Evolutionary conservation across 1,139 yeast species (phyloP), one percentile per base, ranked within the genome.

Genomic region (Yarrowia galli): DNA sequence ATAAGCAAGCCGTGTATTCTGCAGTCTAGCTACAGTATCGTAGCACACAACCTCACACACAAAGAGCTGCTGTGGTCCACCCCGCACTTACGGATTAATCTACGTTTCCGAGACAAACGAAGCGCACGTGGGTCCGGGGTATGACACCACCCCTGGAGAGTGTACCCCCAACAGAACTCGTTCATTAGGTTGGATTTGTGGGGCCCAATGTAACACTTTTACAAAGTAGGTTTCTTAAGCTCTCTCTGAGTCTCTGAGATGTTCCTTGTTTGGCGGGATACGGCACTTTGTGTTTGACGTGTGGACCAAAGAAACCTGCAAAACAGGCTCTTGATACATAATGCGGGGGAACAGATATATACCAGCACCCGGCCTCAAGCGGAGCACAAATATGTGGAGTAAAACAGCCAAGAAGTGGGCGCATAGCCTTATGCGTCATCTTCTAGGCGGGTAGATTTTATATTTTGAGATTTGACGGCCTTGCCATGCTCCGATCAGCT

Each of bases 341-440:
- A 22, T 53, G 60, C 45, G 60, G 60, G 60, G 60, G 32, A 28
- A 13, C n/a, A 36, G 10, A 18, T 15, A 20, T 53, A 53, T 53
- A 53, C 32, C 60, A 36, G 32, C 32, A 8, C 16, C 60, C 16
- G 22, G 23, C 45, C 45, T 53, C 45, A 15, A 22, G 22, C 23
- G 13, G 60, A 16, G 45, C 10, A 16, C 16, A 36, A 20, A 20
- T 15, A 22, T 53, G 23, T 51, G 60, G 16, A 5, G 60, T 25
- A 53, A 53, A 38, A 35, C 60, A 53, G 60, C 60, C 60, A 53
- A 53, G 60, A 53, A 22, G 60, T 53, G 60, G 60, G 60, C 60
- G 60, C 60, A 36, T 36, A 22, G 16, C 3, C 43, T 16, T 36
- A 22, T 16, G 16, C 32, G 20, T 10, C 16, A 38, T 36, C 22